phyloP scores from a whole-genome alignment of 345 rosid species.

The Lumnitzera racemosa region DNA sequence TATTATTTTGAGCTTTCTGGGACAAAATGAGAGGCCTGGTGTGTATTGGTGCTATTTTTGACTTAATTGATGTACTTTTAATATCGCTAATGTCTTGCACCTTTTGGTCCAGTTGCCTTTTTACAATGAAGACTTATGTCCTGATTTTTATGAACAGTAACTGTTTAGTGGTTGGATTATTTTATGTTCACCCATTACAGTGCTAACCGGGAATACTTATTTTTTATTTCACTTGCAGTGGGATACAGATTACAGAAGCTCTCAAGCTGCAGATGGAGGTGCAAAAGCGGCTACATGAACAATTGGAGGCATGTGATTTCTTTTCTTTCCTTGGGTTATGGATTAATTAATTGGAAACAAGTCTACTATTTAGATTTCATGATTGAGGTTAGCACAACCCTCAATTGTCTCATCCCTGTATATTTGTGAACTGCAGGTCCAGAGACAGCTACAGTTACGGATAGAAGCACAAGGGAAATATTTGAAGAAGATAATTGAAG shows the following conservation, averaged over 20 bases:
- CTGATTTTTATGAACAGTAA: not conserved
- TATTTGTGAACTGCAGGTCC: conserved; percentile 50
- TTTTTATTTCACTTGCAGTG: conserved; percentile 40
- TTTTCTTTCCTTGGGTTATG: not conserved
- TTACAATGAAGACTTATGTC: not conserved
- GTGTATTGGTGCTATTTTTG: too few relatives aligned
- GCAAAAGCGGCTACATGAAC: conserved; percentile 93
- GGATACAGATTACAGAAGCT: conserved; percentile 99
- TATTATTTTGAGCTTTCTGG: too few relatives aligned
- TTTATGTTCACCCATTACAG: not conserved
- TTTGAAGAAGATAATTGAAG: conserved; percentile 97
- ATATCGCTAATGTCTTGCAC: too few relatives aligned
- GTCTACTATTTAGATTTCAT: not conserved
- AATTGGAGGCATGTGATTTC: conserved; percentile 72
- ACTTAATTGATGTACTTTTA: too few relatives aligned
- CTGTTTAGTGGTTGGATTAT: conserved; percentile 2
- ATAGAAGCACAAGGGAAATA: conserved; percentile 98
- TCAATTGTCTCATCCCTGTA: not conserved
- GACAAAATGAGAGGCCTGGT: too few relatives aligned
- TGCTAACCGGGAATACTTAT: too few relatives aligned
- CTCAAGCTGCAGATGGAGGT: conserved; percentile 99
- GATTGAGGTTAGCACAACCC: not conserved
- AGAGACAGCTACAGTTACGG: conserved; percentile 92
- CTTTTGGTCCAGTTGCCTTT: too few relatives aligned
- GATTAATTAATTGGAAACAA: not conserved